Base-by-base conservation (phyloP, 2,329 filamentous ascomycete genomes). In the Epichloe coenophiala region DNA sequence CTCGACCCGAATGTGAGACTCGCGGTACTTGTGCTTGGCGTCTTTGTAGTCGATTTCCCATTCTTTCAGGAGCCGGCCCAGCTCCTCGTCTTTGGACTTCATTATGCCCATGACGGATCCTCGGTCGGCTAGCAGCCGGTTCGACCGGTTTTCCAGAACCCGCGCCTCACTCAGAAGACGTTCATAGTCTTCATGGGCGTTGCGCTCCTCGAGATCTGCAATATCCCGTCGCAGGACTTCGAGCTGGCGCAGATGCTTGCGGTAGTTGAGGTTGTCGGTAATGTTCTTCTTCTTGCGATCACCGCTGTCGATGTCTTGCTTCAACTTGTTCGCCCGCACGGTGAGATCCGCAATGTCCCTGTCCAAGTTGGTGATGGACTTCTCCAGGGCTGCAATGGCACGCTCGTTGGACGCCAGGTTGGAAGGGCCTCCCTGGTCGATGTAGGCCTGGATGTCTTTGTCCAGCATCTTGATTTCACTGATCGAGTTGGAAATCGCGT, bases 11-110 rank as follows among this genome's bases (percentile, higher is more conserved):
- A 97, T 88, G 64, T 95, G 87, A 6, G 86, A 79, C 69, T 95
- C 84, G 58, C 88, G 88, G 69, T 90, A 97, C 58, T 86, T 84
- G 40, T 73, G 66, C 42, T 83, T 83, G 12, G 91, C 88, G 62
- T 91, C 79, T 62, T 88, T 83, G 72, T 95, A 96, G 57, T 96
- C 86, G 9, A 83, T 81, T 46, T 94, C 77, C 78, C 84, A 98
- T 59, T 95, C 88, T 11, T 77, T 71, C 27, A 88, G 67, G n/a
- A 90, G 72, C 51, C 84, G 76, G 48, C 71, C 72, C 7, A 96
- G 74, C 60, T 95, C 84, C 52, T 86, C 78, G 62, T 97, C 89
- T 63, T 95, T 94, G 50, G 84, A 83, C 64, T 83, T 88, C 74
- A 94, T 84, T 54, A 81, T 75, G 40, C 87, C 89, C 71, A 86